These are phyloP conservation scores for Esteya vermicola DNA, from an alignment of 2,329 filamentous ascomycete genomes.

Conservation along the genomic window DNA sequence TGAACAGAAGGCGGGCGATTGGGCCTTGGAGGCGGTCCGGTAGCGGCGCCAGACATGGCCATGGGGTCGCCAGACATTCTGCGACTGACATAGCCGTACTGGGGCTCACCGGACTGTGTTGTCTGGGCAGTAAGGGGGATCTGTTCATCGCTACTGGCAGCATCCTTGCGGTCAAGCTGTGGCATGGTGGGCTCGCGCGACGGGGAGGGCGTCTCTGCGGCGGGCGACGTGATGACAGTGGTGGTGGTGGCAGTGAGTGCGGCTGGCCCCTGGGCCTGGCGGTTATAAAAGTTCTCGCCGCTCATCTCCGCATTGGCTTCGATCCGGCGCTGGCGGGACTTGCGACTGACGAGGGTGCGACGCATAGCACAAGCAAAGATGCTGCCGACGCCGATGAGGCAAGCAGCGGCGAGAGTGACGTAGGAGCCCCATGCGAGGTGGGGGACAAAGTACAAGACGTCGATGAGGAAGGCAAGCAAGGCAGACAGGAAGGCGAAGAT, in stretches of 20 bases:
- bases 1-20: constrained; percentile 19
- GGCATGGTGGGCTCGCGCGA: constrained; percentile 40
- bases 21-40: constrained; percentile 12
- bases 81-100: constrained; percentile 25
- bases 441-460: constrained; percentile 87
- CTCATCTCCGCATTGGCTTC: constrained; percentile 96
- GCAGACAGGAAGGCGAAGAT: constrained; percentile 74
- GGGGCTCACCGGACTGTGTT: constrained; percentile 40
- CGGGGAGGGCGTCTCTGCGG: background rate
- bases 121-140: constrained; percentile 55
- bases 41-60: constrained; percentile 15
- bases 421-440: constrained; percentile 91
- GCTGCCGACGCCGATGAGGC: constrained; percentile 67
- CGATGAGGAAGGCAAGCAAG: constrained; percentile 73
- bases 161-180: constrained; percentile 47
- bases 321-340: constrained; percentile 84
- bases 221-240: constrained; percentile 12
- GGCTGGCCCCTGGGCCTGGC: constrained; percentile 37
- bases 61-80: background rate
- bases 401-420: constrained; percentile 78
- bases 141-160: constrained; percentile 51
- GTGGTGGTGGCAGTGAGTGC: constrained; percentile 23
- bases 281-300: constrained; percentile 78
- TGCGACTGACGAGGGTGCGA: constrained; percentile 76
- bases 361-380: constrained; percentile 92